A percentile compares a stretch with the other conserved stretches of the same genome.
Evolutionary conservation across 345 rosid species (phyloP).

Genomic region (Nasturtium officinale): DNA sequence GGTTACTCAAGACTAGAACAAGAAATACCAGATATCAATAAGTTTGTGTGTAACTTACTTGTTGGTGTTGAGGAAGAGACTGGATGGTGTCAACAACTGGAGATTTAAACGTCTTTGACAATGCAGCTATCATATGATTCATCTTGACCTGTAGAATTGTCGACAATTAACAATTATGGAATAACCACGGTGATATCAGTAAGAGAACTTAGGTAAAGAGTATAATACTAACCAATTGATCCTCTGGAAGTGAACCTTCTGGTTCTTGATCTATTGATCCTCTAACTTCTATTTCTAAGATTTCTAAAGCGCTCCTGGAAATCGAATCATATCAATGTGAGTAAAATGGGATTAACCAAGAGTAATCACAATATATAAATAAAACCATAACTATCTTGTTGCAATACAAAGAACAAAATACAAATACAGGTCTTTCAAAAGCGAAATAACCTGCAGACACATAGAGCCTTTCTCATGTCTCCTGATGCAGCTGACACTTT

Average conservation of each 20-base stretch:
- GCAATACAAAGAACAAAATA: conserved; percentile 10
- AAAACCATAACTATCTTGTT: conserved; percentile 9
- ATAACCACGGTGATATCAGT: neutral
- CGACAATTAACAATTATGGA: neutral
- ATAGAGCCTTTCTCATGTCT: conserved; percentile 93
- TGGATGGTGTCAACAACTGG: conserved; percentile 82
- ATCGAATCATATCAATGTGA: conserved; percentile 1
- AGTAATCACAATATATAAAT: conserved; percentile 6
- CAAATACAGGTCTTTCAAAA: neutral
- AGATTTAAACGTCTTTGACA: conserved; percentile 81
- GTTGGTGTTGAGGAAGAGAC: conserved; percentile 97
- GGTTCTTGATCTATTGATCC: conserved; percentile 43
- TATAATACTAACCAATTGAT: conserved; percentile 46
- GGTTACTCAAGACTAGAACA: neutral
- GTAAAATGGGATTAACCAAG: neutral
- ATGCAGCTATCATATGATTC: conserved; percentile 79
- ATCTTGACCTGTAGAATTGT: conserved; percentile 63
- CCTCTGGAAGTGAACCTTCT: conserved; percentile 36
- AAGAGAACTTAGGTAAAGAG: conserved; percentile 2
- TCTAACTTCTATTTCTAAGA: conserved; percentile 68
- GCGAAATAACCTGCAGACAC: conserved; percentile 70
- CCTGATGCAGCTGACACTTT: conserved; percentile 96
- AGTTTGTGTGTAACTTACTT: conserved; percentile 51
- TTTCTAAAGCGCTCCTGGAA: conserved; percentile 77
- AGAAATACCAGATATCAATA: conserved; percentile 6